Evolutionary conservation across 2,329 filamentous ascomycete genomes (phyloP).

Genomic region (Blastomyces percursus): DNA sequence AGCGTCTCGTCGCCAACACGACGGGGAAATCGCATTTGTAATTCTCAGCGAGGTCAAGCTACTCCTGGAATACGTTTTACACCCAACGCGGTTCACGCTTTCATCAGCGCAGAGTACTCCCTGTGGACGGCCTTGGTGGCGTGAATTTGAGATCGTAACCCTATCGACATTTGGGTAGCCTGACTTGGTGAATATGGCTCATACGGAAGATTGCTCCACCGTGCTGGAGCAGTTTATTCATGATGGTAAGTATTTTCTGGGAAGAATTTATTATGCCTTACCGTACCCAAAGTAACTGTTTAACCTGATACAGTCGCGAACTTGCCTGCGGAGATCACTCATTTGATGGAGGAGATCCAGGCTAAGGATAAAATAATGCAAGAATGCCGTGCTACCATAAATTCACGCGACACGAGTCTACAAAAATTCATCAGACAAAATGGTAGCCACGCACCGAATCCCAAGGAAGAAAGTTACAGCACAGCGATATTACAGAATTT

Average conservation of each 20-base stretch:
- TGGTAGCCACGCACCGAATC: slow-evolving; percentile 50
- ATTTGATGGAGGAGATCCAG: slow-evolving; percentile 56
- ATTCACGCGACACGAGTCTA: slow-evolving; percentile 48
- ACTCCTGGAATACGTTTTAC: background rate
- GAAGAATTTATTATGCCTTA: background rate
- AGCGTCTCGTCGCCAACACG: background rate
- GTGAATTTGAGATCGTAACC: background rate
- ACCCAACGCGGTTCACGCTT: background rate
- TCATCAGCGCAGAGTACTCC: background rate
- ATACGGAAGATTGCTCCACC: slow-evolving; percentile 50
- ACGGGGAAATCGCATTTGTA: background rate
- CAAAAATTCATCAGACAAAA: slow-evolving; percentile 56
- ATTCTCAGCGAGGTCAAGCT: background rate
- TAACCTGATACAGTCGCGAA: slow-evolving; percentile 37
- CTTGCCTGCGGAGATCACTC: slow-evolving; percentile 52
- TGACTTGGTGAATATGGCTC: slow-evolving; percentile 29
- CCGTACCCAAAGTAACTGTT: slow-evolving; percentile 6
- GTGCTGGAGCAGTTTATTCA: slow-evolving; percentile 57
- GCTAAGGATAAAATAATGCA: slow-evolving; percentile 53
- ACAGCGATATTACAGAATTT: slow-evolving; percentile 48
- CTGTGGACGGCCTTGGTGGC: background rate
- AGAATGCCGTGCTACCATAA: slow-evolving; percentile 46
- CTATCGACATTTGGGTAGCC: background rate
- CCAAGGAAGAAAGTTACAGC: slow-evolving; percentile 52
- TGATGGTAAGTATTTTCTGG: slow-evolving; percentile 41